A percentile compares a stretch with the other conserved stretches of the same genome.
Conservation (phyloP, 2,329 filamentous ascomycete species). For the Scolecobasidium constrictum region DNA sequence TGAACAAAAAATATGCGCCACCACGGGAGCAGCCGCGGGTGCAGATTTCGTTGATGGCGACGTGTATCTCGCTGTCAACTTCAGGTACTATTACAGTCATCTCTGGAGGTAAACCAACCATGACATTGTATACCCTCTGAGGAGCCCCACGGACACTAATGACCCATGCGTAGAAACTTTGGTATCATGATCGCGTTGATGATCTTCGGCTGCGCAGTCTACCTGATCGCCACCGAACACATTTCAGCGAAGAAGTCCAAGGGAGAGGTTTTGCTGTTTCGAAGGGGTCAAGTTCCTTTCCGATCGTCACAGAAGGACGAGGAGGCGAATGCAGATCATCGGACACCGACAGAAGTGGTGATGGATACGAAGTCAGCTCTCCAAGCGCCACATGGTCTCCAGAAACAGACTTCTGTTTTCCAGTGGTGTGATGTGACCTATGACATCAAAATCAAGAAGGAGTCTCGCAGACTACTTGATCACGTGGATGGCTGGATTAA, state of each 20-base stretch:
- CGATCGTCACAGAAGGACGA: constrained; percentile 11
- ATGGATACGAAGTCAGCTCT: background rate
- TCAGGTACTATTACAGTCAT: constrained; percentile 26
- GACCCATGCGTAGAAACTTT: constrained; percentile 37
- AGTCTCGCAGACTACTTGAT: constrained; percentile 38
- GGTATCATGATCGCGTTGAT: constrained; percentile 36
- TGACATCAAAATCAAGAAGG: background rate
- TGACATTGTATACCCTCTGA: too few relatives aligned
- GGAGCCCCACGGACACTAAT: too few relatives aligned
- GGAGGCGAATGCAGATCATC: constrained; percentile 23
- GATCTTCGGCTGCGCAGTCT: constrained; percentile 29
- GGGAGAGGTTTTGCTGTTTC: constrained; percentile 40
- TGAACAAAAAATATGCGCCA: constrained; percentile 26
- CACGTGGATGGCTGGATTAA: constrained; percentile 44
- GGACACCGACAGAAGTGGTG: background rate
- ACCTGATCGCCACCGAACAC: constrained; percentile 34
- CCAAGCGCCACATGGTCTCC: background rate
- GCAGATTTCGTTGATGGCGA: constrained; percentile 26
- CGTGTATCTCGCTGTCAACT: constrained; percentile 23
- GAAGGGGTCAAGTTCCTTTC: constrained; percentile 27
- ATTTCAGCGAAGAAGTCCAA: constrained; percentile 41
- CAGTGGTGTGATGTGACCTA: background rate
- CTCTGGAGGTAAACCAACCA: too few relatives aligned
- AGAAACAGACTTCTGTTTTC: background rate
- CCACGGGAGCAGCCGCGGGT: constrained; percentile 31